These are phyloP conservation scores for Oryza rufipogon DNA, from an alignment of 176 grass and related monocot genomes.

Conservation along the genomic window DNA sequence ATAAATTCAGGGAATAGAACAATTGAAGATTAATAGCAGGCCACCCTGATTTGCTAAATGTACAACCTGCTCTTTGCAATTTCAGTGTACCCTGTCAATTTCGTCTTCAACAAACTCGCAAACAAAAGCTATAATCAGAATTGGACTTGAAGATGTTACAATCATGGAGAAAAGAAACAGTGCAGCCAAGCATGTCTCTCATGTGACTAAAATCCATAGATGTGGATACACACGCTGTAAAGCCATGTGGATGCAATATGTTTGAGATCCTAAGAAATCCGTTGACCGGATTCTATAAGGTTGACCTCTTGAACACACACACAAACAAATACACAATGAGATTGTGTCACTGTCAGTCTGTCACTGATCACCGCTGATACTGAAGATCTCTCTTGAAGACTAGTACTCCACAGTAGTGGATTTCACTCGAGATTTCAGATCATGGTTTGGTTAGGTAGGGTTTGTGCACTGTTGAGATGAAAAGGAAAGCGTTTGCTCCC, in stretches of 20 bases:
- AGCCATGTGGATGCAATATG: slow-evolving; percentile 28
- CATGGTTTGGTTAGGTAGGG: neutral
- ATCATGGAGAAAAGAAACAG: neutral
- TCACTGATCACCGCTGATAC: neutral
- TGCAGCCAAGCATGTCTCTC: slow-evolving; percentile 24
- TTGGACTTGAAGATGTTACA: neutral
- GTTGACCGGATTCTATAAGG: neutral
- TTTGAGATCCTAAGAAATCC: neutral
- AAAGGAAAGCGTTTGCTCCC: neutral
- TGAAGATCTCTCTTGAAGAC: neutral
- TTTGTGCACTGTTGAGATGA: neutral
- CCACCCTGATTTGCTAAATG: neutral
- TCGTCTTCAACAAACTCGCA: neutral
- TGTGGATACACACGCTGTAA: slow-evolving; percentile 21
- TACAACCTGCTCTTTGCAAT: neutral
- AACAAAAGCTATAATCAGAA: neutral
- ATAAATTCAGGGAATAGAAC: too few species aligned
- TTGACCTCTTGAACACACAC: neutral
- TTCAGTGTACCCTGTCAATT: neutral
- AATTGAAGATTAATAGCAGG: neutral
- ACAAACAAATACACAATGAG: neutral
- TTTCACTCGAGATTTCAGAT: neutral
- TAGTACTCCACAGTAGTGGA: neutral
- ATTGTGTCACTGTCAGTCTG: neutral
- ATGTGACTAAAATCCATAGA: neutral